A percentile compares a stretch with the other conserved stretches of the same genome.
Evolutionary conservation across 2,329 filamentous ascomycete species (phyloP).

Genomic region (Leptographium procerum): DNA sequence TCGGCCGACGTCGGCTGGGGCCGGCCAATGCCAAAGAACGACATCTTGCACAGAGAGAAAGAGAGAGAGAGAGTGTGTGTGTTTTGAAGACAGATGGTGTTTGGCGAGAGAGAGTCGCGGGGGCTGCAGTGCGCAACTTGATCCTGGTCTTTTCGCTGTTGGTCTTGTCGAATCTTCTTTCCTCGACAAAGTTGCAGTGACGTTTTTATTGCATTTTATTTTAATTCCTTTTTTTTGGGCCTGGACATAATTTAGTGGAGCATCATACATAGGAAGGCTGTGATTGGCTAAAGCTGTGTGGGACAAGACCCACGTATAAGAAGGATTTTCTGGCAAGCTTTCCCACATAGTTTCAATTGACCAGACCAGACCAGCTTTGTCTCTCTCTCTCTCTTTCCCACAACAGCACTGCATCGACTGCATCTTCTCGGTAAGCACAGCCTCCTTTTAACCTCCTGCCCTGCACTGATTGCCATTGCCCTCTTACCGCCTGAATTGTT

Average conservation of each 20-base stretch:
- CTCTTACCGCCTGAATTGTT: neutral
- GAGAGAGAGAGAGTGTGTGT: neutral
- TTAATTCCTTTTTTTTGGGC: too few species aligned
- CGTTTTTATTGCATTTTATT: neutral
- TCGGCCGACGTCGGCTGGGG: constrained; percentile 88
- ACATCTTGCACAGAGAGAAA: constrained; percentile 7
- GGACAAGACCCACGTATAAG: neutral
- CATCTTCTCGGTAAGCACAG: neutral
- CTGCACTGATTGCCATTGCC: neutral
- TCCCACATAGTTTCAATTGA: neutral
- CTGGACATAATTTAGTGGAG: neutral
- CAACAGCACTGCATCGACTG: neutral
- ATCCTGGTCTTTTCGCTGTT: too few species aligned
- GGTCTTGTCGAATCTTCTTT: too few species aligned
- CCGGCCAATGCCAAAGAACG: constrained; percentile 31
- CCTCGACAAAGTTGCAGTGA: neutral
- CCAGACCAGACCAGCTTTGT: too few species aligned
- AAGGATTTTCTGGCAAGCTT: neutral
- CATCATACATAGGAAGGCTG: neutral
- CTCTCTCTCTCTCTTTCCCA: too few species aligned
- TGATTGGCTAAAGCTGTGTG: neutral
- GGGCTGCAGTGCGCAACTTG: too few species aligned
- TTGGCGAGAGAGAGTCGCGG: neutral
- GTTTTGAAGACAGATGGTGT: neutral
- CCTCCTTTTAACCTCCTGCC: too few species aligned